Evolutionary conservation across 345 rosid species (phyloP), one percentile per base, ranked within the genome.

Genomic region (sweet orange (Citrus sinensis)): DNA sequence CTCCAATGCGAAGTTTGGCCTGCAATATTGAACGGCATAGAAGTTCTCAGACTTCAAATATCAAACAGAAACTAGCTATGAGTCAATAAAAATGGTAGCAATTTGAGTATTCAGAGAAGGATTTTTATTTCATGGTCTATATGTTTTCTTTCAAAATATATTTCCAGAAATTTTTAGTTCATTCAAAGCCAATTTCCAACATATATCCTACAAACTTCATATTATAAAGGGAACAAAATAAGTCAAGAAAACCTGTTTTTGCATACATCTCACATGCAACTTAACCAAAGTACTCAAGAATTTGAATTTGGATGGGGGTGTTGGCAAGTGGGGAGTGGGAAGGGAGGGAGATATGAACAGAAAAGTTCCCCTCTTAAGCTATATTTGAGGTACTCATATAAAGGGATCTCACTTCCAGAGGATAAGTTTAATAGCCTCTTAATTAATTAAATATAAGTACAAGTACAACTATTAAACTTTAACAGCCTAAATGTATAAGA

Each of bases 1-100:
- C 98, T 55, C 99, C 98, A 29, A 94, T 85, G 51, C 92, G 89
- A 86, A 96, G 98, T 85, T 85, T 94, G 42, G 93, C 93, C 97
- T 92, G 86, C 82, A 87, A 85, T 25, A 70, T 72, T 37, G 65
- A 79, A 76, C 2, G n/a, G 29, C 37, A 76, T 20, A 20, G 61
- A 74, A 71, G 46, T 74, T 60, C 73, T 14, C 81, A 69, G 64
- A 29, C 55, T 39, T 71, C 30, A 78, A 65, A 40, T 40, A 59
- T 74, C 58, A 73, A 66, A 63, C 62, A 75, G 69, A 46, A 69
- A 67, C 35, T 51, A 66, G 37, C 66, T 30, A 29, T 62, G 64
- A n/a, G 30, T 54, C 35, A 30, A 77, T 66, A 56, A 5, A 71
- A 81, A 75, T 49, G 19, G 11, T 4, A n/a, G 46, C n/a, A 29